Evolutionary conservation across 768 basidiomycete genomes (phyloP), one percentile per base, ranked within the genome.

Genomic region (Pilatotrama ljubarskyi): DNA sequence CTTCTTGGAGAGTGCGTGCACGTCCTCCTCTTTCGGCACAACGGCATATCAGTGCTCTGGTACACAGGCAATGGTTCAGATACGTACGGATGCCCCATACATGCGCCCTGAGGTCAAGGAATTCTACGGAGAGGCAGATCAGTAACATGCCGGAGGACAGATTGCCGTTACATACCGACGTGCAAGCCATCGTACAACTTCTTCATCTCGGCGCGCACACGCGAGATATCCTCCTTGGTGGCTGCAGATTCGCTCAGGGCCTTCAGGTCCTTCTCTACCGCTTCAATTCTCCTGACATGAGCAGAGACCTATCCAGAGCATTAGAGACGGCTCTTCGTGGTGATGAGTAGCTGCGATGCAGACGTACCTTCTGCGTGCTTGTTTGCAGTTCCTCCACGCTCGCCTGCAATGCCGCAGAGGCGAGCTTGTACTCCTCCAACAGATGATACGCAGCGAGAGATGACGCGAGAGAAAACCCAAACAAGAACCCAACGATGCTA

Each of bases 391-490:
- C 91, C 65, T 92, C 88, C 15, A 96, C 90, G 70, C 92, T 94
- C 20, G 87, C 84, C 73, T 95, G 90, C 50, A 97, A 75, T 26
- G 91, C 83, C n/a, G 89, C 87, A 3, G 93, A 93, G 29, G 94
- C 93, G 42, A 82, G 77, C 73, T 93, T 91, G 74, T 95, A 94
- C 76, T 96, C 95, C 63, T 96, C 93, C 47, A 95, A 75, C 18
- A 97, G 79, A 71, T 91, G 85, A 72, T 94, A 96, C 25, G 93
- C 88, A 41, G 93, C 91, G 66, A 87, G 84, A 0, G 90, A 87
- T 0, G 93, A 92, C 1, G 93, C 93, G 36, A 95, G 74, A 5
- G 94, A 94, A 77, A 96, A 95, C 1, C 93, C 95, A 65, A 95
- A 85, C 36, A 97, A 72, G 70, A 94, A 93, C 0, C 92, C 92